Conservation (phyloP, 1,284 basidiomycete species). For the Boletellus deceptivus region DNA sequence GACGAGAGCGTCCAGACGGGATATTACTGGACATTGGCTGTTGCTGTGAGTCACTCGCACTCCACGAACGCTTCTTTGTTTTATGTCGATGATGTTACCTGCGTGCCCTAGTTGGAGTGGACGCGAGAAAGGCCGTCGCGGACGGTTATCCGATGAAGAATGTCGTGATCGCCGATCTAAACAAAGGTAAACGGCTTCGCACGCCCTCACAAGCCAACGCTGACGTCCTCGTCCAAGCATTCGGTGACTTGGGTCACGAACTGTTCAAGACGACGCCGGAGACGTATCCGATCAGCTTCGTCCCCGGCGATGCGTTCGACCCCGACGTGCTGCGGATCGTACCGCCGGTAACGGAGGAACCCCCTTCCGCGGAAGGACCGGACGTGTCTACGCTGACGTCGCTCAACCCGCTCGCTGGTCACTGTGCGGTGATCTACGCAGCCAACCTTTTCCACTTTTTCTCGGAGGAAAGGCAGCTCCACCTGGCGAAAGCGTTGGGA, state of each 20-base stretch:
- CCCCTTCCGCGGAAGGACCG: conserved; percentile 10
- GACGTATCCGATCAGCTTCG: conserved; percentile 34
- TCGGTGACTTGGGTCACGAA: conserved; percentile 34
- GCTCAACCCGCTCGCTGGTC: conserved; percentile 35
- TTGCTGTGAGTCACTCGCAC: conserved; percentile 21
- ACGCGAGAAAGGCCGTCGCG: conserved; percentile 22
- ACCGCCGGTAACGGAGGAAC: conserved; percentile 10
- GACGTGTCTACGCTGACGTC: conserved; percentile 30
- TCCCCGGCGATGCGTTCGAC: conserved; percentile 37
- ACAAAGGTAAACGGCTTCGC: conserved; percentile 9
- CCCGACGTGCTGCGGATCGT: conserved; percentile 22
- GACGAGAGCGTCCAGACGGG: conserved; percentile 17
- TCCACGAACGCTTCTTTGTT: background rate
- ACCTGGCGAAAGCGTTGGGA: conserved; percentile 31
- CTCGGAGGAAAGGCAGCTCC: conserved; percentile 32
- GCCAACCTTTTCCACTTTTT: conserved; percentile 40
- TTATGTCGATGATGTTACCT: background rate
- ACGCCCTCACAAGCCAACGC: background rate
- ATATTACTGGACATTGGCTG: conserved; percentile 28
- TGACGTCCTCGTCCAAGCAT: conserved; percentile 19
- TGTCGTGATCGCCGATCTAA: conserved; percentile 21
- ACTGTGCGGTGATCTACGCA: conserved; percentile 32
- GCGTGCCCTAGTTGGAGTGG: conserved; percentile 21
- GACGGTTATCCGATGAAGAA: conserved; percentile 29
- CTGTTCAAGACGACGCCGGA: conserved; percentile 35